Base-by-base conservation (phyloP, 257 asterid genomes). In the Ajuga chamaepitys region DNA sequence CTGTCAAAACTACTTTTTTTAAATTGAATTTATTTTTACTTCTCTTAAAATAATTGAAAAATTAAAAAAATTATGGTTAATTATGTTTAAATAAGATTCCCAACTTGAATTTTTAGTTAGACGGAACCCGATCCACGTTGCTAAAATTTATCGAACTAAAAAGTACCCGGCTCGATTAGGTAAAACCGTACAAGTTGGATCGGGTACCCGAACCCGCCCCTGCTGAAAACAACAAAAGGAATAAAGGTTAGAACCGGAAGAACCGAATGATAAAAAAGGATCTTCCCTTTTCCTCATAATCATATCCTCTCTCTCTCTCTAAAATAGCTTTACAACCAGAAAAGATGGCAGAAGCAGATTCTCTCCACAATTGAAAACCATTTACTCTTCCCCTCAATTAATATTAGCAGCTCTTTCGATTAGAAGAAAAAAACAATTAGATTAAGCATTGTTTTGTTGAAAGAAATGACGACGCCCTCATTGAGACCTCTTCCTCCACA, bases 401-500 rank as follows among this genome's bases (percentile, higher is more conserved):
- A 20, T 7, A 32, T 51, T 18, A 47, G 20, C 40, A 18, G 21
- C 25, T 37, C 50, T 24, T 25, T 51, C 61, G 20, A 25, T 66
- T 38, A 34, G 34, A 26, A 22, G 21, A 30, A 50, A 59, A n/a
- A 34, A 18, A 0, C 57, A 34, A 54, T 25, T 8, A 50, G 10
- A 26, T 75, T 28, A 64, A 40, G 24, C 62, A 40, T 64, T 20
- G 30, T 58, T 42, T 51, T 16, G 32, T 10, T 58, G 38, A 24
- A 51, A 58, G 32, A 64, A 62, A 77, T 80, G 81, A 66, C 86
- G 7, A 50, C 83, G 7, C 76, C 70, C 44, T 74, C 83, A 53
- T 46, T 74, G 80, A 74, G 80, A 67, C 72, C 56, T 45, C 82
- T 54, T 50, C 74, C 79, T 22, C n/a, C n/a, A n/a, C 81, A 74